Conservation (phyloP, 75 land plant genomes). For the Larix kaempferi region DNA sequence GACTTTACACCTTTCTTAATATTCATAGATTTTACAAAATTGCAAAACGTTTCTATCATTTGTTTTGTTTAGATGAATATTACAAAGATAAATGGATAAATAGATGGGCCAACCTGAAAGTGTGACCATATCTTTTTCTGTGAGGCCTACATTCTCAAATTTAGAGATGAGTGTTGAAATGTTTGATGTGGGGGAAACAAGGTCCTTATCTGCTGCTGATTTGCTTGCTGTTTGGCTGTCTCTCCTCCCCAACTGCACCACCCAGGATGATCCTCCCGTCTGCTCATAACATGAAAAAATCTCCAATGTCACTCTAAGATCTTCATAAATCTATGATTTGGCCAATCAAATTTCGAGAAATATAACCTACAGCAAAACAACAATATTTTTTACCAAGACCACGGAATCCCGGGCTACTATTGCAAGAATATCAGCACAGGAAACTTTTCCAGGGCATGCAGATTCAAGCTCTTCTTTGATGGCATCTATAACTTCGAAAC, state of each 20-base stretch:
- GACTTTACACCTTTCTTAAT: too few species aligned
- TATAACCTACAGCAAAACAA: too few species aligned
- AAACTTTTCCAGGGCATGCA: constrained; percentile 14
- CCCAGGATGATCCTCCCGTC: constrained; percentile 67
- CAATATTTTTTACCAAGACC: background rate
- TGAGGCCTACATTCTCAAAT: constrained; percentile 65
- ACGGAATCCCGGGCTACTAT: constrained; percentile 14
- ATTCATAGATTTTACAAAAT: too few species aligned
- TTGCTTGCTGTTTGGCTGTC: constrained; percentile 68
- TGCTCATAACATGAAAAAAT: constrained; percentile 8
- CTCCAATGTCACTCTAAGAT: too few species aligned
- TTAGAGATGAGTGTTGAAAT: constrained; percentile 35
- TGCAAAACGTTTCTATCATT: too few species aligned
- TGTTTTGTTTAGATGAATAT: too few species aligned
- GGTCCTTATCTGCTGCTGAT: constrained; percentile 31
- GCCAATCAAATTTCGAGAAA: too few species aligned
- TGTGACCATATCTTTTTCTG: constrained; percentile 62
- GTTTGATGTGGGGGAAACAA: constrained; percentile 54
- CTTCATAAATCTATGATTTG: too few species aligned
- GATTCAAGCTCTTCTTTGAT: constrained; percentile 19
- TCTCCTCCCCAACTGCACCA: constrained; percentile 51
- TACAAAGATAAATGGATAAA: too few species aligned
- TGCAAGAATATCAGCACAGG: constrained; percentile 22
- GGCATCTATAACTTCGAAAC: constrained; percentile 21
- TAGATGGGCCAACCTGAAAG: constrained; percentile 54